Conservation (phyloP, 139 green algal species). For the Diplosphaera chodatii region DNA sequence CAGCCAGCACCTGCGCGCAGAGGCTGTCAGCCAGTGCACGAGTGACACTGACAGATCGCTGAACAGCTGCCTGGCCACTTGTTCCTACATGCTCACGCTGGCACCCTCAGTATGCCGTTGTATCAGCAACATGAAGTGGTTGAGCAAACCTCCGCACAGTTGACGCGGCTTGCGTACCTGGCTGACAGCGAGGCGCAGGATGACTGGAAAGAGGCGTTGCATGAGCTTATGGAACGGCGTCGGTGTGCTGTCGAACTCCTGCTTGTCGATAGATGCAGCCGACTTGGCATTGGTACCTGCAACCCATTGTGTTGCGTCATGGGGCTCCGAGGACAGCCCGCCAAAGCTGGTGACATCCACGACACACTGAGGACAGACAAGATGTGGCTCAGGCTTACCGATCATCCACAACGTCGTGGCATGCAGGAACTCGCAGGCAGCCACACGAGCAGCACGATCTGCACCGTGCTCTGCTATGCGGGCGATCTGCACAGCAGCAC, state of each 20-base stretch:
- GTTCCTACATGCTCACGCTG: not conserved
- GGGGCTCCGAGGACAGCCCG: too few relatives aligned
- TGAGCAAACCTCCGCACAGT: too few relatives aligned
- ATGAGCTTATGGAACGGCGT: constrained; percentile 13
- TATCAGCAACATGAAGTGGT: too few relatives aligned
- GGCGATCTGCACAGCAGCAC: too few relatives aligned
- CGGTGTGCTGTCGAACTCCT: not conserved
- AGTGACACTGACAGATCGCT: constrained; percentile 11
- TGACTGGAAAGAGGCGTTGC: constrained; percentile 5
- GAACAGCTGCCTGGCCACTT: constrained; percentile 15
- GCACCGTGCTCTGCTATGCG: constrained; percentile 10
- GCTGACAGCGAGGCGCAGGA: constrained; percentile 11
- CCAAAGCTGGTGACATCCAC: too few relatives aligned
- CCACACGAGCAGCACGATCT: constrained; percentile 12
- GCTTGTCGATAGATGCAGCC: not conserved
- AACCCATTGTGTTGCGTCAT: not conserved
- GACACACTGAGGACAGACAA: too few relatives aligned
- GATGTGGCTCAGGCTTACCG: constrained; percentile 3
- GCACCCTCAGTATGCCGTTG: too few relatives aligned
- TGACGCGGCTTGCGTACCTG: too few relatives aligned
- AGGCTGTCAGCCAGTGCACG: constrained; percentile 18
- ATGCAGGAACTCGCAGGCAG: constrained; percentile 21
- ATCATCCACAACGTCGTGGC: constrained; percentile 24
- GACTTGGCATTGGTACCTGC: not conserved
- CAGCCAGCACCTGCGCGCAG: constrained; percentile 4